Percentiles rank a stretch among this genome's conserved stretches.
These are phyloP conservation scores for Ustilago bromivora DNA, from an alignment of 1,284 basidiomycete species.

Conservation along the genomic window DNA sequence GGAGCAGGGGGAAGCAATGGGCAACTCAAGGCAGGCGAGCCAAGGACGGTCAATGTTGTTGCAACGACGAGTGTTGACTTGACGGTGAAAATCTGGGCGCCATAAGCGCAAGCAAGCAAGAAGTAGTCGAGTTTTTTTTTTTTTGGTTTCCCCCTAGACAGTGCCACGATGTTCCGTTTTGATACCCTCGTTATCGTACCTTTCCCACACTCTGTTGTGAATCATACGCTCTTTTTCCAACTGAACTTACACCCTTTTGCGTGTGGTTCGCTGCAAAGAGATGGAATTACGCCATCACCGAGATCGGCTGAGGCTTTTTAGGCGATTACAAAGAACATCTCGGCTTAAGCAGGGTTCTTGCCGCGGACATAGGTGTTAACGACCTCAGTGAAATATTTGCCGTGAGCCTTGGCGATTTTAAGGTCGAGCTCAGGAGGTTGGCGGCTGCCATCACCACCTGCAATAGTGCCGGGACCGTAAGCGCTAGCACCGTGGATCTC, in stretches of 20 bases:
- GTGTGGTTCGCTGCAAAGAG: not conserved
- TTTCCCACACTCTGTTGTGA: not conserved
- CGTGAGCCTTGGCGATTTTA: slow-evolving; percentile 49
- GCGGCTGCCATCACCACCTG: slow-evolving; percentile 52
- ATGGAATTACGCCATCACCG: not conserved
- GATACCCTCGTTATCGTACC: slow-evolving; percentile 28
- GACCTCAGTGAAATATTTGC: slow-evolving; percentile 48
- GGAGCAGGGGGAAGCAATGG: slow-evolving; percentile 7
- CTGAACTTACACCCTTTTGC: not conserved
- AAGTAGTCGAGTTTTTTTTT: too few relatives aligned
- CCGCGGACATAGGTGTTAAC: slow-evolving; percentile 57
- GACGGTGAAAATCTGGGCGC: slow-evolving; percentile 64
- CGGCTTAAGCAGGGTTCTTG: slow-evolving; percentile 29
- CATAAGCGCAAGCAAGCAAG: slow-evolving; percentile 25
- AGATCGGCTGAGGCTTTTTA: too few relatives aligned
- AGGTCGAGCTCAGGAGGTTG: slow-evolving; percentile 51
- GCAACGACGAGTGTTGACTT: slow-evolving; percentile 66
- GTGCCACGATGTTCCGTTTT: not conserved
- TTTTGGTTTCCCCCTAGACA: not conserved
- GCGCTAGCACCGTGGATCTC: slow-evolving; percentile 47
- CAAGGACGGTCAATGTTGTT: slow-evolving; percentile 65
- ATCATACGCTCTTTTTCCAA: slow-evolving; percentile 2
- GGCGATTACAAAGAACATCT: not conserved
- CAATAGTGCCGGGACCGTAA: slow-evolving; percentile 58
- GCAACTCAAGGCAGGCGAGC: slow-evolving; percentile 15